A percentile compares a stretch with the other conserved stretches of the same genome.
phyloP scores from a whole-genome alignment of 495 filamentous ascomycete species.

The Durotheca rogersii region DNA sequence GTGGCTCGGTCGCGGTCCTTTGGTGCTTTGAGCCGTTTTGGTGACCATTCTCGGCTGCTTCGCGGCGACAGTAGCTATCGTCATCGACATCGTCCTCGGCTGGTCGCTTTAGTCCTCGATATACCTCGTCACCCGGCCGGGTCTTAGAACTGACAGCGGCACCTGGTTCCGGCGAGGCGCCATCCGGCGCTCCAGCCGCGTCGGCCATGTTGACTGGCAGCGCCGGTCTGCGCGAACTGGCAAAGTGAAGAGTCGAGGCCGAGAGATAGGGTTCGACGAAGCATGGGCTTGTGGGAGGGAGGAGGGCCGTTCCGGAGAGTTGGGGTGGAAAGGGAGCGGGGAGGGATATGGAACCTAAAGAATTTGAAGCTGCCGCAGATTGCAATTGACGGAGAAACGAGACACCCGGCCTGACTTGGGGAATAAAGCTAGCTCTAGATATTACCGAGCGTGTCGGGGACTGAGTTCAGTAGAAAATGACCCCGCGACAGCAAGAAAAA shows the following conservation, averaged over 20 bases:
- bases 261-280: background rate
- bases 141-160: background rate
- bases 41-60: conserved; percentile 4
- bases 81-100: conserved; percentile 1
- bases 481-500: background rate
- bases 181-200: background rate
- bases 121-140: background rate
- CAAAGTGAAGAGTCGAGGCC: background rate
- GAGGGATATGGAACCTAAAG: no score
- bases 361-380: no score
- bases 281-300: background rate
- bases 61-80: background rate
- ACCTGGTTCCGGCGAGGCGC: background rate
- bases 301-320: background rate
- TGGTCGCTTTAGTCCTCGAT: conserved; percentile 13
- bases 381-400: no score
- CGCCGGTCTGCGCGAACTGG: background rate
- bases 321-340: background rate
- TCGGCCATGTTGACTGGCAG: conserved; percentile 2
- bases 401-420: no score
- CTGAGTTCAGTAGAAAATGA: background rate
- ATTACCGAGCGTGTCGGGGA: no score
- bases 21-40: no score
- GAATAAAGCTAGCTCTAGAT: no score
- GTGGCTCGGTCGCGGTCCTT: conserved; percentile 18